Conservation (phyloP, 176 grass and related monocot species). For the Saccharum officinarum region DNA sequence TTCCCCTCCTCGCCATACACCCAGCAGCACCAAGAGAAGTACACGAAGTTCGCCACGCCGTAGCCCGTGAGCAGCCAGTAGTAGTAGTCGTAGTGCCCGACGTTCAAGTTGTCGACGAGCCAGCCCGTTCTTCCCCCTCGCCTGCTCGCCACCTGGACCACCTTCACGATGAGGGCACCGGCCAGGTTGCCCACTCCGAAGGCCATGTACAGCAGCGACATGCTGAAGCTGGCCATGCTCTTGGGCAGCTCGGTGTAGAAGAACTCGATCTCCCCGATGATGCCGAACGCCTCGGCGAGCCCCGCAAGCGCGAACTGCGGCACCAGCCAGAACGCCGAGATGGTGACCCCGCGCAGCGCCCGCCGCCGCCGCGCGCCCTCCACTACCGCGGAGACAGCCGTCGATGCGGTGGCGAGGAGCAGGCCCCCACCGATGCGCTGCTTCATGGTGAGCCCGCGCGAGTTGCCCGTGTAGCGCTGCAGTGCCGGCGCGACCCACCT, state of each 20-base stretch:
- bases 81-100: conserved; percentile 60
- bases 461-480: conserved; percentile 42
- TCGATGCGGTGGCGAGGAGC: conserved; percentile 32
- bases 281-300: conserved; percentile 58
- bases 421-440: conserved; percentile 54
- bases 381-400: conserved; percentile 17
- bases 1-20: conserved; percentile 55
- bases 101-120: conserved; percentile 43
- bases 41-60: conserved; percentile 23
- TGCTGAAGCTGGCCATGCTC: conserved; percentile 64
- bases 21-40: conserved; percentile 60
- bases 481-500: conserved; percentile 45
- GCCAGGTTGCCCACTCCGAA: conserved; percentile 43
- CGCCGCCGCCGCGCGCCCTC: conserved; percentile 36
- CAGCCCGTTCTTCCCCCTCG: conserved; percentile 34
- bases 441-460: conserved; percentile 54
- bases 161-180: conserved; percentile 31
- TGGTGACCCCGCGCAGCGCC: conserved; percentile 17
- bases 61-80: conserved; percentile 55
- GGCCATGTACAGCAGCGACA: conserved; percentile 54
- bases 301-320: conserved; percentile 55
- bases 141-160: conserved; percentile 28
- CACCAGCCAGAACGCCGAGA: conserved; percentile 69
- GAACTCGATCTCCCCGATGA: conserved; percentile 69
- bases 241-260: conserved; percentile 65